A percentile compares a stretch with the other conserved stretches of the same genome.
These are phyloP conservation scores for Fistulinella cinereoalba DNA, from an alignment of 1,284 basidiomycete genomes.

Conservation along the genomic window DNA sequence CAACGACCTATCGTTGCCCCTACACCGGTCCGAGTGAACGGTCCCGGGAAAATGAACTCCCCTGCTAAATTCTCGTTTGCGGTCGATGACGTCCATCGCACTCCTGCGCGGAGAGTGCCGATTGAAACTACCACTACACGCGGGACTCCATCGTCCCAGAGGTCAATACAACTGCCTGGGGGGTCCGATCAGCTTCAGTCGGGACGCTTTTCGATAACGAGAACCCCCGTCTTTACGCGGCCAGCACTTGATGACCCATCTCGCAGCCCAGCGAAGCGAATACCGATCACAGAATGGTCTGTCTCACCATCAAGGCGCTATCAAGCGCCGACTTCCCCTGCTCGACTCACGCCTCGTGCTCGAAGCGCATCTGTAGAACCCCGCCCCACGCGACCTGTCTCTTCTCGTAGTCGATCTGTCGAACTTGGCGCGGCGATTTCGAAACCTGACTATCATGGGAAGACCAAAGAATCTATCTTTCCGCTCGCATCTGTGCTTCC, in stretches of 20 bases:
- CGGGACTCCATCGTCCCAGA: slow-evolving; percentile 50
- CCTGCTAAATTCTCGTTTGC: slow-evolving; percentile 37
- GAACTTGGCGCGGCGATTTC: slow-evolving; percentile 18
- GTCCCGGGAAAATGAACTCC: slow-evolving; percentile 20
- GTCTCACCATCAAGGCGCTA: slow-evolving; percentile 24
- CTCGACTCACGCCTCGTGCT: slow-evolving; percentile 17
- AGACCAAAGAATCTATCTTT: slow-evolving; percentile 21
- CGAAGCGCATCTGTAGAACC: slow-evolving; percentile 31
- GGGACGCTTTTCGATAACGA: slow-evolving; percentile 10
- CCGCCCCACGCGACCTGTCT: slow-evolving; percentile 5
- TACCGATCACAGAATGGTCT: slow-evolving; percentile 38
- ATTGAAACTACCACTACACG: slow-evolving; percentile 48
- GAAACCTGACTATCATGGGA: slow-evolving; percentile 12
- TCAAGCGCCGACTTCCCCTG: slow-evolving; percentile 26
- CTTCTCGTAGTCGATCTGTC: slow-evolving; percentile 32
- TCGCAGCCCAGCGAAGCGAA: slow-evolving; percentile 58
- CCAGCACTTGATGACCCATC: slow-evolving; percentile 36
- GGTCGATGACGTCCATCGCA: slow-evolving; percentile 41
- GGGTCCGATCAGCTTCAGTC: slow-evolving; percentile 7
- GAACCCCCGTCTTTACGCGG: slow-evolving; percentile 36
- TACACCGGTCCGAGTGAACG: slow-evolving; percentile 20
- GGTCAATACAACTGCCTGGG: slow-evolving; percentile 31
- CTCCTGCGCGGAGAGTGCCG: slow-evolving; percentile 61
- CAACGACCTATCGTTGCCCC: slow-evolving; percentile 21
- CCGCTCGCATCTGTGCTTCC: slow-evolving; percentile 14